Evolutionary conservation across 768 basidiomycete species (phyloP), one percentile per base, ranked within the genome.

Genomic region (Daedaleopsis nitida): DNA sequence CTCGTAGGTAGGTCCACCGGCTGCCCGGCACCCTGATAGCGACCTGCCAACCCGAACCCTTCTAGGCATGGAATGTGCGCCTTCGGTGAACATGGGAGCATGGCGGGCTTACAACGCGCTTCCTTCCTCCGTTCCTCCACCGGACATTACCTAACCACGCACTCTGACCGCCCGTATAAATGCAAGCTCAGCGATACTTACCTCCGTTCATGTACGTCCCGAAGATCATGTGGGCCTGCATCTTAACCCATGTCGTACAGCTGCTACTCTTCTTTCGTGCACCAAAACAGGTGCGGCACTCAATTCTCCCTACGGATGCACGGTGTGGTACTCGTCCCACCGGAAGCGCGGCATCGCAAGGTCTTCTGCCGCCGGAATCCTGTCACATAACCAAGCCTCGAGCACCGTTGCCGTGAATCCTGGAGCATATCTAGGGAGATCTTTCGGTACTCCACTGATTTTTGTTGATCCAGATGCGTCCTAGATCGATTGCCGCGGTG

Each of bases 71-170:
- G 34, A 14, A 10, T 19, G 5, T 24, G 42, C 14, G 45, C 45
- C 14, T 24, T 5, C 34, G 35, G 47, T 19, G 9, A 49, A 19
- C 8, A 37, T 21, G 21, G 47, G 55, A 38, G 16, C 5, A 8
- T 17, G 19, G 47, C 44, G 14, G 12, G 45, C 35, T n/a, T 49
- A 23, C 37, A 9, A n/a, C 32, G 24, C 32, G 50, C 62, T 55
- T 58, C 57, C 16, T 58, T 59, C 55, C 58, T 59, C 62, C 62
- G 62, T 44, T 52, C 62, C 24, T 24, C 14, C 42, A 55, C 52
- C 53, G 58, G 55, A 42, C 35, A 64, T 64, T 64, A 64, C 58
- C 62, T 64, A 64, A 64, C 54, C 21, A 19, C 52, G n/a, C 16
- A 39, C 52, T 34, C 23, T 52, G 34, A 27, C 14, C 14, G 49